Base-by-base conservation (phyloP, 164 flowering plant genomes). In the Buxus sempervirens region DNA sequence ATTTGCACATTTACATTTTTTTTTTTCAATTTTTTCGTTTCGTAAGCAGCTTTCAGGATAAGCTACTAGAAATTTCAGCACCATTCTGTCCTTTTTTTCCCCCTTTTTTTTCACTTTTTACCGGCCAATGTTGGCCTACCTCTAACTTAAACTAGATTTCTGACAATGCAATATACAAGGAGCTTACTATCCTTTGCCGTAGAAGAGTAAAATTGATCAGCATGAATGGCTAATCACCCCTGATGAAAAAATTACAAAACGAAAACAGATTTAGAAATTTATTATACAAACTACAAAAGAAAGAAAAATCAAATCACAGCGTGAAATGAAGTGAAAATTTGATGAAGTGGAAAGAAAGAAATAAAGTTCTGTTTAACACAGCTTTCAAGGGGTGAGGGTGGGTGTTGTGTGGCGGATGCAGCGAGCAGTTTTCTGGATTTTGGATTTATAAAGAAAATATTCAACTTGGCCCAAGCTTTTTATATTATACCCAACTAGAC, bases 101-200 rank as follows among this genome's bases (percentile, higher is more conserved):
- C n/a, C n/a, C n/a, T n/a, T n/a, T n/a, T n/a, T n/a, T n/a, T n/a
- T n/a, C n/a, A n/a, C n/a, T n/a, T n/a, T n/a, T n/a, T n/a, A n/a
- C 38, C 38, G 7, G 36, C 71, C 64, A 68, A 32, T 28, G 54
- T 69, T 54, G 49, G 65, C 54, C 16, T n/a, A n/a, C 51, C 60
- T 41, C 60, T 60, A 24, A 64, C 59, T 59, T 54, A 53, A 60
- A 53, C 59, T 59, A 64, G 53, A 41, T 51, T 55, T 53, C 62
- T n/a, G 66, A 63, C 59, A 64, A 41, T 60, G 32, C 48, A 19
- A 69, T 69, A 26, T 56, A 67, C 67, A 72, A 57, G 68, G 41
- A 67, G 45, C 63, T 23, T 48, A 14, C 54, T 55, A 32, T 32
- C 5, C 38, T 62, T 62, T 23, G 42, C 24, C 20, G 38, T 64